Evolutionary conservation across 2,329 filamentous ascomycete species (phyloP).

Genomic region (Diplodia corticola): DNA sequence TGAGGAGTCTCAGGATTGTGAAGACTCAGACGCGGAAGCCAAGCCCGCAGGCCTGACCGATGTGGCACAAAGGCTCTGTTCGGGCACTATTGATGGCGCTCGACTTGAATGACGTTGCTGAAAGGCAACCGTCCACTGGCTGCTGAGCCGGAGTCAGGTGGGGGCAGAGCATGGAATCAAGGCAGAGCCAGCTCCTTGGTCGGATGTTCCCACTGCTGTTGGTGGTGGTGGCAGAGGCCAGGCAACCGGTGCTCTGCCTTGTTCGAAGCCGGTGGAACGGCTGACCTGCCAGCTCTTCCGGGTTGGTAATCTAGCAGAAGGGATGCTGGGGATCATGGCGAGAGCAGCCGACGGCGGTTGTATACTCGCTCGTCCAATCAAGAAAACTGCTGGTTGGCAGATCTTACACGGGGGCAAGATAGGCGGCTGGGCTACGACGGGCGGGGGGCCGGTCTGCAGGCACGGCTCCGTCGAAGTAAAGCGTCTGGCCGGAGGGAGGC

Average conservation of each 20-base stretch:
- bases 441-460: not conserved
- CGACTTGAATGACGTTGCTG: not conserved
- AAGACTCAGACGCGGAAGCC: not conserved
- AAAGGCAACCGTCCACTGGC: not conserved
- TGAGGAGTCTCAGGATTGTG: not conserved
- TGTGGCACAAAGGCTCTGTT: not conserved
- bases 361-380: too few species aligned
- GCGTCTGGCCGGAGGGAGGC: too few species aligned
- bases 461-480: not conserved
- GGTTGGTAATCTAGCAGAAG: not conserved
- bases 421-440: too few species aligned
- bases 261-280: not conserved
- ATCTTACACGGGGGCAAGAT: not conserved
- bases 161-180: not conserved
- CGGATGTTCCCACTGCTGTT: not conserved
- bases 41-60: not conserved
- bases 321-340: too few species aligned
- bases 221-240: slow-evolving; percentile 9
- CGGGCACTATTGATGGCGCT: slow-evolving; percentile 4
- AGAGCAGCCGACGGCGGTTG: too few species aligned
- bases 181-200: not conserved
- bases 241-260: not conserved
- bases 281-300: not conserved
- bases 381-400: not conserved
- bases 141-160: not conserved